Conservation (phyloP, 2,329 filamentous ascomycete species). For the Fusarium fracticaudum region DNA sequence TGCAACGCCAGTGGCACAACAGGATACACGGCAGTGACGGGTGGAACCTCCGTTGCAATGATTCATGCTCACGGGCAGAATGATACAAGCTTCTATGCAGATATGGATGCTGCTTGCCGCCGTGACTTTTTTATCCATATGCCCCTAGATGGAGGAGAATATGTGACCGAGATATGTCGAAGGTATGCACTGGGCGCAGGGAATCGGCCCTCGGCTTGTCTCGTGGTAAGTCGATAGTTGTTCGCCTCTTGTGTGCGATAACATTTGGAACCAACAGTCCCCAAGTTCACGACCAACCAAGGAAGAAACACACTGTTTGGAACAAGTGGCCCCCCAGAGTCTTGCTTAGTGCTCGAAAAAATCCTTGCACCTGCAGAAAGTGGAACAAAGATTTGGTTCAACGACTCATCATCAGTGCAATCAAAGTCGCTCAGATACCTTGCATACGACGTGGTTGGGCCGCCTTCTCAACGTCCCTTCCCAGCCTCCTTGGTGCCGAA, state of each 20-base stretch:
- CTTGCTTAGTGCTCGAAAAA: not conserved
- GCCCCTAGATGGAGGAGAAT: not conserved
- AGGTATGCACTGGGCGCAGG: not conserved
- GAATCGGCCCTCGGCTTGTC: not conserved
- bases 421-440: not conserved
- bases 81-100: not conserved
- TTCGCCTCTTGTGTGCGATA: not conserved
- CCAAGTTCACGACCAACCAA: not conserved
- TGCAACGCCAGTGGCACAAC: not conserved
- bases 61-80: not conserved
- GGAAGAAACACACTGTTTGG: not conserved
- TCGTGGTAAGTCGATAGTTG: not conserved
- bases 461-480: not conserved
- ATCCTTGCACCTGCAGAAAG: not conserved
- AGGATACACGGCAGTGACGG: not conserved
- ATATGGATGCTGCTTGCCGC: not conserved
- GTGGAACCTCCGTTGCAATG: not conserved
- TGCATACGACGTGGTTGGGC: not conserved
- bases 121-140: not conserved
- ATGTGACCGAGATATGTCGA: not conserved
- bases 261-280: accelerated
- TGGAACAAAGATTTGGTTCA: not conserved
- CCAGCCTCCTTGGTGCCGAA: not conserved
- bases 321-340: not conserved
- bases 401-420: not conserved